Percentiles rank a stretch among this genome's conserved stretches.
Conservation (phyloP, 768 basidiomycete genomes). For the Termitomyces sp. region DNA sequence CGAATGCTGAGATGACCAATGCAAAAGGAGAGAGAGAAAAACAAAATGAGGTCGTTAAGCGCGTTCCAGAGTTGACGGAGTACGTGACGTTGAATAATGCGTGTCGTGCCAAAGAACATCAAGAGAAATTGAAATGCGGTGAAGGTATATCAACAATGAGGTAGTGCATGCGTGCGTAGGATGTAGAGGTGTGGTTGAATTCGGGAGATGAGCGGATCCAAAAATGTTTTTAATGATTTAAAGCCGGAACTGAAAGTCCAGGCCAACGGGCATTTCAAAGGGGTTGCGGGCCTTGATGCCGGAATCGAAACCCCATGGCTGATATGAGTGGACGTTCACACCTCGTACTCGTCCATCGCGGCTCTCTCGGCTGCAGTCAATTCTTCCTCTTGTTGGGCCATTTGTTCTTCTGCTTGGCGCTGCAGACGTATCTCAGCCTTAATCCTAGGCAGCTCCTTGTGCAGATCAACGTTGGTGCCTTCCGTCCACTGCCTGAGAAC, state of each 20-base stretch:
- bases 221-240: not conserved
- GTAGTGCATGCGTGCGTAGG: constrained; percentile 4
- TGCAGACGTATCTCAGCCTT: constrained; percentile 49
- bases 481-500: constrained; percentile 73
- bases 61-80: not conserved
- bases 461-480: constrained; percentile 50
- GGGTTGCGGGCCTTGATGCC: not conserved
- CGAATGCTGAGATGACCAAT: constrained; percentile 12
- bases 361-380: constrained; percentile 3
- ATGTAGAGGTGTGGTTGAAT: constrained; percentile 1
- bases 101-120: not conserved
- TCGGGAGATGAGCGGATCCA: constrained; percentile 6
- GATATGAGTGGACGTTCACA: constrained; percentile 1
- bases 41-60: not conserved
- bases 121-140: constrained; percentile 2
- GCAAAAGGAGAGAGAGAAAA: not conserved
- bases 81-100: not conserved
- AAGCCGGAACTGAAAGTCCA: not conserved
- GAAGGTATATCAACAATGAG: constrained; percentile 1
- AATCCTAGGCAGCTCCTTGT: constrained; percentile 51
- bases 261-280: not conserved
- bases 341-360: constrained; percentile 8
- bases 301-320: not conserved
- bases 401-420: constrained; percentile 27
- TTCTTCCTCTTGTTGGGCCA: constrained; percentile 13